phyloP scores from a whole-genome alignment of 176 grass and related monocot genomes.

The Hordeum marinum region DNA sequence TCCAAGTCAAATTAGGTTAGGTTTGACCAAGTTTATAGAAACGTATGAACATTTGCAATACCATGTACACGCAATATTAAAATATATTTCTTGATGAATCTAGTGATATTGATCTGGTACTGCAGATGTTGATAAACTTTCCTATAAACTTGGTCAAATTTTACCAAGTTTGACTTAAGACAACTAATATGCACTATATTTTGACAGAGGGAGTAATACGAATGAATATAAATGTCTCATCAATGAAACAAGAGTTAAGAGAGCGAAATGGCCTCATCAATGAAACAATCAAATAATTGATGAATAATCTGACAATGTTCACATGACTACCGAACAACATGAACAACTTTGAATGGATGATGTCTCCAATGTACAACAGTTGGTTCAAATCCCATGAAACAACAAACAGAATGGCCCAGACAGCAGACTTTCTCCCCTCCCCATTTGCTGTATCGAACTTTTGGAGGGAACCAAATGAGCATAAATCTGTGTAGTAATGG shows the following conservation, averaged over 20 bases:
- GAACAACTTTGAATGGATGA: neutral
- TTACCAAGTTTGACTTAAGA: neutral
- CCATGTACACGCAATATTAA: too few relatives aligned
- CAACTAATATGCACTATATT: neutral
- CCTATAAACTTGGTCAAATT: neutral
- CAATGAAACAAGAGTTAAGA: neutral
- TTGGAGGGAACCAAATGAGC: conserved; percentile 7
- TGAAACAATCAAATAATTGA: conserved; percentile 35
- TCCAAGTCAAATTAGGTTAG: too few relatives aligned
- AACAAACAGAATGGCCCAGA: conserved; percentile 1
- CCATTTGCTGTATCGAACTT: neutral
- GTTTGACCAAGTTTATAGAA: too few relatives aligned
- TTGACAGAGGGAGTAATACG: neutral
- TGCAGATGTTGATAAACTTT: neutral
- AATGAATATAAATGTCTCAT: neutral
- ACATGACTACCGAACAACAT: conserved; percentile 24
- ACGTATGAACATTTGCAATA: too few relatives aligned
- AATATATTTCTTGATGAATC: neutral
- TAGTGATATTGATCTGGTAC: neutral
- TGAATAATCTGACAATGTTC: neutral
- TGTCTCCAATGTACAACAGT: conserved; percentile 15
- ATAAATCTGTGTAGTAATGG: conserved; percentile 26
- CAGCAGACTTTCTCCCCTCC: neutral
- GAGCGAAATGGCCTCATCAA: neutral
- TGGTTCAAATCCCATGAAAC: conserved; percentile 6